These are phyloP conservation scores for Solanum infundibuliforme DNA, from an alignment of 257 asterid genomes.

Conservation along the genomic window DNA sequence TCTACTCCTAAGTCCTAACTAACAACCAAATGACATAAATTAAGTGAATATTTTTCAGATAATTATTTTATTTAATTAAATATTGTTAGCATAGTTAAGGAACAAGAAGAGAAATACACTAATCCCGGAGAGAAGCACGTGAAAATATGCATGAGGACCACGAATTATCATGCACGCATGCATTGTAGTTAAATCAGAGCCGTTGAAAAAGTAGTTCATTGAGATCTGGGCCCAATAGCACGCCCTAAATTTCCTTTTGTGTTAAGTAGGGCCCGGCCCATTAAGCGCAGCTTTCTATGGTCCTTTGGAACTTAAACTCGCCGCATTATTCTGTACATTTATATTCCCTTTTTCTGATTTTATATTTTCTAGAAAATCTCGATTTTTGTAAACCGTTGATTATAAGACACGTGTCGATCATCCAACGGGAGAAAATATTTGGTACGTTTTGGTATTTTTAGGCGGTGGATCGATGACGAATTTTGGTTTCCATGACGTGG, in stretches of 20 bases:
- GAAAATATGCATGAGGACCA: neutral
- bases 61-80: neutral
- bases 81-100: neutral
- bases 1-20: neutral
- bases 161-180: conserved; percentile 1
- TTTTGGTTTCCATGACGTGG: neutral
- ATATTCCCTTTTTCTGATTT: neutral
- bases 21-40: neutral
- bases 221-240: neutral
- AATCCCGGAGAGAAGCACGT: neutral
- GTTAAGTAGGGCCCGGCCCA: neutral
- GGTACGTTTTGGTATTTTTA: neutral
- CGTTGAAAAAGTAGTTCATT: neutral
- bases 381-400: neutral
- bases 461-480: neutral
- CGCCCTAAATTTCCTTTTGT: conserved; percentile 1
- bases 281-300: conserved; percentile 6
- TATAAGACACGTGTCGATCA: neutral
- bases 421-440: neutral
- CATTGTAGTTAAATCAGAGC: neutral
- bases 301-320: conserved; percentile 43
- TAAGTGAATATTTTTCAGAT: neutral
- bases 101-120: neutral
- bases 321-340: conserved; percentile 19
- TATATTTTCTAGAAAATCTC: neutral